Conservation (phyloP, 2,329 filamentous ascomycete genomes). For the Mycosphaerelloides madeirae region DNA sequence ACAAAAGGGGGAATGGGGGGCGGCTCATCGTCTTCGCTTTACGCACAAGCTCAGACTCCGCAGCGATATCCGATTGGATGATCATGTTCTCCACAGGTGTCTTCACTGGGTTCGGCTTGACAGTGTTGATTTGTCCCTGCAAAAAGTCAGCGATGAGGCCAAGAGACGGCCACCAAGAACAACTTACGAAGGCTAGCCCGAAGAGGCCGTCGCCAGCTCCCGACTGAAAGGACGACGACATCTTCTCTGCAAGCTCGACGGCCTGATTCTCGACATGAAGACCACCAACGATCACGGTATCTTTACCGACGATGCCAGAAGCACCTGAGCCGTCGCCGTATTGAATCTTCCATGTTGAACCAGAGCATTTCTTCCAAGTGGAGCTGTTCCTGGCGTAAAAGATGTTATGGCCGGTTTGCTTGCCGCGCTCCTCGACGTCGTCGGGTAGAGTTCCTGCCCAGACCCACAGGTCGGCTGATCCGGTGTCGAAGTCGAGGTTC, state of each 20-base stretch:
- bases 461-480: constrained; percentile 63
- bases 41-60: constrained; percentile 50
- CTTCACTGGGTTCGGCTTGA: constrained; percentile 47
- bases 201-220: constrained; percentile 60
- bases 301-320: constrained; percentile 60
- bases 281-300: constrained; percentile 59
- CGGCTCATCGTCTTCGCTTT: no score
- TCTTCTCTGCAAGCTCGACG: constrained; percentile 57
- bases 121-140: constrained; percentile 31
- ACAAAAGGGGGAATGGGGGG: no score
- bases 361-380: constrained; percentile 50
- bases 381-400: constrained; percentile 59
- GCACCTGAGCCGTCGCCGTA: constrained; percentile 67
- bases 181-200: constrained; percentile 60
- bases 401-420: constrained; percentile 45
- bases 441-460: constrained; percentile 26
- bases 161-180: constrained; percentile 34
- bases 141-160: constrained; percentile 33
- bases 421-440: constrained; percentile 25
- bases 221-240: constrained; percentile 56
- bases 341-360: constrained; percentile 58
- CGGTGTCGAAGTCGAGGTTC: constrained; percentile 65
- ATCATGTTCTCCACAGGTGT: constrained; percentile 70
- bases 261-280: constrained; percentile 58
- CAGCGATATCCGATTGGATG: constrained; percentile 50